Conservation (phyloP, 768 basidiomycete genomes). For the Daedaleopsis sinensis region DNA sequence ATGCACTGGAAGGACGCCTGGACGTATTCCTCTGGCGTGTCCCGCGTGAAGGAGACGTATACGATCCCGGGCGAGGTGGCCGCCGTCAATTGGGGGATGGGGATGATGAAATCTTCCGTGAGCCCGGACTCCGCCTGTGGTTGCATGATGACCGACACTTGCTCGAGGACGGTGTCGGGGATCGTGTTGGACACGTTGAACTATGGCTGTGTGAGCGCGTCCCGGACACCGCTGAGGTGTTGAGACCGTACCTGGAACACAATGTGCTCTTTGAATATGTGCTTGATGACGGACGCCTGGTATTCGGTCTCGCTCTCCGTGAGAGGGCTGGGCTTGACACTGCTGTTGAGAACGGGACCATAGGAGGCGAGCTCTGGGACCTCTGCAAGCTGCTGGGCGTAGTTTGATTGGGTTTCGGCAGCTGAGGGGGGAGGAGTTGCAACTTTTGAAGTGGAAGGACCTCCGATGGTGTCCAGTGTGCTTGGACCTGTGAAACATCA, state of each 20-base stretch:
- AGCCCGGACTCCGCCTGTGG: constrained; percentile 73
- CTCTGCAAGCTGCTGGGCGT: constrained; percentile 81
- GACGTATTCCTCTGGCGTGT: constrained; percentile 73
- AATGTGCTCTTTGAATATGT: constrained; percentile 92
- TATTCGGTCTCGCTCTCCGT: constrained; percentile 99
- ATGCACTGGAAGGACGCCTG: constrained; percentile 87
- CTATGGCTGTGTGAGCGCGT: constrained; percentile 43
- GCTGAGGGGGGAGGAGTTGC: constrained; percentile 77
- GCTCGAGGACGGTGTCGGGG: constrained; percentile 92
- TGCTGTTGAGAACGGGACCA: constrained; percentile 88
- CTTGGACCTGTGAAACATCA: constrained; percentile 63
- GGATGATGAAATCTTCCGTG: constrained; percentile 94
- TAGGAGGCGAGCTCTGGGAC: constrained; percentile 87
- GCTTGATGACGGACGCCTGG: constrained; percentile 95
- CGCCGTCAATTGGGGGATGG: constrained; percentile 68
- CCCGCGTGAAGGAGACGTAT: constrained; percentile 93
- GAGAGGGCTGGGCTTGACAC: constrained; percentile 72
- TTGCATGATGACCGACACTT: constrained; percentile 92
- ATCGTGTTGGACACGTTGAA: constrained; percentile 98
- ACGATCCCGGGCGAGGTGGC: constrained; percentile 80
- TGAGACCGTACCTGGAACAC: constrained; percentile 86
- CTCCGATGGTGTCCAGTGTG: constrained; percentile 82
- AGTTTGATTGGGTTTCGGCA: constrained; percentile 87
- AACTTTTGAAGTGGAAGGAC: constrained; percentile 62
- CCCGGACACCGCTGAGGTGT: background rate